Evolutionary conservation across 2,329 filamentous ascomycete genomes (phyloP), one percentile per base, ranked within the genome.

Genomic region (Penicillium sp.): DNA sequence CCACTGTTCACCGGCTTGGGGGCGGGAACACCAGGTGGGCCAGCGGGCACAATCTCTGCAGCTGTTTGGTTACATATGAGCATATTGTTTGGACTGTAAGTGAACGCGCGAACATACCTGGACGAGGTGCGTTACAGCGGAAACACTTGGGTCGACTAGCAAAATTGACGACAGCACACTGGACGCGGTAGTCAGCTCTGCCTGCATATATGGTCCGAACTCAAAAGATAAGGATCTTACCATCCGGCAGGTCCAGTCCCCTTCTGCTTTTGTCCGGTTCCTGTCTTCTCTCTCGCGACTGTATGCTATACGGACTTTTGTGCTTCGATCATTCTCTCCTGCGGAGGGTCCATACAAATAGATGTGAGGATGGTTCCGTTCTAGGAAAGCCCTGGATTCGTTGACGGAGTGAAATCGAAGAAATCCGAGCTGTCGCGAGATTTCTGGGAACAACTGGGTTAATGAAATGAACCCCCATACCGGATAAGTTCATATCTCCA

Each of bases 151-250:
- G 73, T 44, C 85, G 79, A 49, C 81, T 80, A 5, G 84, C 77
- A 64, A 83, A 88, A 66, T 88, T 88, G 55, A 82, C 74, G 58
- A 83, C 77, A 27, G 77, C 74, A 70, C 84, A 86, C 85, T 87
- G 18, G 2, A 18, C 31, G 5, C 4, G 9, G n/a, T 10, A 4
- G 50, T 54, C 18, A 44, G 40, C 11, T n/a, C 5, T 31, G 18
- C 24, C 24, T 27, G n/a, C 27, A 39, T 4, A 6, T 4, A 51
- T 4, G 13, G 7, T 10, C 31, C 24, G 27, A 3, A 27, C 6
- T 36, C 13, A 3, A 2, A 37, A 31, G 10, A 10, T 19, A 24
- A 11, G 5, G n/a, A 44, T 44, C 51, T 33, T 44, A 85, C 83
- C 62, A 81, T 79, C 59, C 79, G 78, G 66, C 84, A 86, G 41